Conservation (phyloP, 192 early-diverging fungal species). For the Backusella luteola region DNA sequence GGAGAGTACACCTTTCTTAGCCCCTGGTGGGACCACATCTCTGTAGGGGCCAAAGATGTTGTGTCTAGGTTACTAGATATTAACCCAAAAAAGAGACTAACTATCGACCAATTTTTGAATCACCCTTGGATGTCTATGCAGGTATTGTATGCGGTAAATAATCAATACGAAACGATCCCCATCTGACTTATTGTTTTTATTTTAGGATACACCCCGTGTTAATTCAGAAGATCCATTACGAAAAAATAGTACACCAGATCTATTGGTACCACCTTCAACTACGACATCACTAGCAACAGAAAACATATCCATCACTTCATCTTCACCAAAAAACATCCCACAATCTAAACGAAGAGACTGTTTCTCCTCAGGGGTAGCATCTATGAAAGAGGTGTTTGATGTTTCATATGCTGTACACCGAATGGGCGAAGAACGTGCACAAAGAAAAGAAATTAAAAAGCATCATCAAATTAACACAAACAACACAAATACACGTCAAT, state of each 20-base stretch:
- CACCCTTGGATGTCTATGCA: constrained; percentile 79
- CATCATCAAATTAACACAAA: neutral
- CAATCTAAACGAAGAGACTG: neutral
- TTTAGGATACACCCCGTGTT: constrained; percentile 2
- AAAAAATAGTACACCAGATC: neutral
- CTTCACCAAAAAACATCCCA: neutral
- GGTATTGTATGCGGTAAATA: constrained; percentile 10
- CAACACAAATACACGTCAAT: neutral
- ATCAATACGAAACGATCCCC: neutral
- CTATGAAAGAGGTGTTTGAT: constrained; percentile 71
- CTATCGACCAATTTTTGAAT: constrained; percentile 76
- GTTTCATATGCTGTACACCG: constrained; percentile 71
- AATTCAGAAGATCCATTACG: neutral
- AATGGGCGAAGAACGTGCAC: constrained; percentile 58
- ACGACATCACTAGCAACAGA: constrained; percentile 7
- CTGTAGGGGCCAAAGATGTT: constrained; percentile 69
- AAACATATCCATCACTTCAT: neutral
- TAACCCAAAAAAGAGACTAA: constrained; percentile 68
- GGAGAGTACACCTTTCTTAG: constrained; percentile 84
- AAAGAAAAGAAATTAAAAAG: constrained; percentile 19
- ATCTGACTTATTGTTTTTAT: neutral
- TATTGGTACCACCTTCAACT: constrained; percentile 4
- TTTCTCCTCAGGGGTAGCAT: neutral
- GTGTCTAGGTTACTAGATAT: constrained; percentile 65
- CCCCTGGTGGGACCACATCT: constrained; percentile 92